These are phyloP conservation scores for Mycosarcoma mackinlayi DNA, from an alignment of 1,284 basidiomycete genomes.

Conservation along the genomic window DNA sequence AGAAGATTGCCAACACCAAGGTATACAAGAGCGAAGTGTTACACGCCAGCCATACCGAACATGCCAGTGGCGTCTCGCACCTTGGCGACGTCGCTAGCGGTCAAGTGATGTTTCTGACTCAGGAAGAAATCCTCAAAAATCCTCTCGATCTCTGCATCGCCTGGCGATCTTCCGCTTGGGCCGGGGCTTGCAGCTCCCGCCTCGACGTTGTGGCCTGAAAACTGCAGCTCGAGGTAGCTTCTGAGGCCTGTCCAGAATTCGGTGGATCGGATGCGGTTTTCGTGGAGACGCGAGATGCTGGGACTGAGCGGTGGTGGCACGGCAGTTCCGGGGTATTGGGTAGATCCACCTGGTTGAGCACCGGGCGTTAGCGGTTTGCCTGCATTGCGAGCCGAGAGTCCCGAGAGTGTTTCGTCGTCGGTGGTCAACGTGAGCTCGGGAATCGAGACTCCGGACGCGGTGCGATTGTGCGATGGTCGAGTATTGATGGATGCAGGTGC, in stretches of 20 bases:
- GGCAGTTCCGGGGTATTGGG: conserved; percentile 35
- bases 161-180: conserved; percentile 33
- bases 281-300: conserved; percentile 61
- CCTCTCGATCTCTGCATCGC: conserved; percentile 62
- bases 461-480: conserved; percentile 49
- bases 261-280: conserved; percentile 49
- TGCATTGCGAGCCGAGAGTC: conserved; percentile 21
- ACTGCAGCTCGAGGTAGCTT: conserved; percentile 57
- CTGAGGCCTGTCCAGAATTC: conserved; percentile 64
- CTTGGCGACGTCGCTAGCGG: conserved; percentile 61
- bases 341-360: conserved; percentile 30
- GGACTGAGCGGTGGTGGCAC: conserved; percentile 37
- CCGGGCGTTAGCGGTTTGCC: conserved; percentile 29
- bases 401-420: conserved; percentile 52
- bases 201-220: conserved; percentile 40
- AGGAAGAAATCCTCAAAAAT: conserved; percentile 67
- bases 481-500: conserved; percentile 33
- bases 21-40: too few species aligned
- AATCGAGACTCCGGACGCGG: conserved; percentile 58
- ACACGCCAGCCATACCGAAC: conserved; percentile 62
- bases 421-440: conserved; percentile 66
- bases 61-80: conserved; percentile 64
- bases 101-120: conserved; percentile 61
- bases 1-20: too few species aligned
- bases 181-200: conserved; percentile 41